Evolutionary conservation across 331 rosid species (phyloP), one percentile per base, ranked within the genome.

Genomic region (Ulmus americana): DNA sequence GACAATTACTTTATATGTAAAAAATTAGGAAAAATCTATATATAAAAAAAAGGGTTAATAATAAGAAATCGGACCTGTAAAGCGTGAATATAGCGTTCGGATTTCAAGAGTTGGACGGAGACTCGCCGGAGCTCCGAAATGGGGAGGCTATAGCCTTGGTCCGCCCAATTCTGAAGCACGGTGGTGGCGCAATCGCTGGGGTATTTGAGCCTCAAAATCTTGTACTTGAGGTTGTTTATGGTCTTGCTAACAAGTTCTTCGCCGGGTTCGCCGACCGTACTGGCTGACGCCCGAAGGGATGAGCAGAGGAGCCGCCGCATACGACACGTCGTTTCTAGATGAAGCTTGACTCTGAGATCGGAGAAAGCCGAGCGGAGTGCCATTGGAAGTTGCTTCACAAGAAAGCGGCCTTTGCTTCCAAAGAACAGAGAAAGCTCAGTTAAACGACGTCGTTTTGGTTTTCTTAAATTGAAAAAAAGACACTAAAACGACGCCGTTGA

Each of bases 11-110:
- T 56, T 56, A 55, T 45, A 67, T 35, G 55, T 12, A 56, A 10
- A 55, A 22, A 45, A 5, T 14, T 44, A 6, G 16, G 28, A n/a
- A 8, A 18, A 6, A 49, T 7, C 10, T 15, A 14, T 3, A 5
- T 40, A 11, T n/a, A n/a, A n/a, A 55, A 46, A 4, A 46, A 6
- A 8, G 53, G 52, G 39, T n/a, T 53, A 45, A 39, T 7, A 6
- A 10, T 28, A 15, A n/a, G 18, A 50, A 64, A 28, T 10, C 28
- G 45, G 65, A 86, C 96, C 97, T 91, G 76, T 0, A 83, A 83
- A 4, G 92, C 90, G 65, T 82, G 84, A 14, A 63, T 46, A 60
- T 76, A 76, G 72, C 88, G 88, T 44, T 81, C 86, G 13, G 78
- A 75, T 64, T 76, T 79, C 60, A 79, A 43, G 9, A 88, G 85